Evolutionary conservation across 140 eudicot species (phyloP).

Genomic region (Flaveria floridana): DNA sequence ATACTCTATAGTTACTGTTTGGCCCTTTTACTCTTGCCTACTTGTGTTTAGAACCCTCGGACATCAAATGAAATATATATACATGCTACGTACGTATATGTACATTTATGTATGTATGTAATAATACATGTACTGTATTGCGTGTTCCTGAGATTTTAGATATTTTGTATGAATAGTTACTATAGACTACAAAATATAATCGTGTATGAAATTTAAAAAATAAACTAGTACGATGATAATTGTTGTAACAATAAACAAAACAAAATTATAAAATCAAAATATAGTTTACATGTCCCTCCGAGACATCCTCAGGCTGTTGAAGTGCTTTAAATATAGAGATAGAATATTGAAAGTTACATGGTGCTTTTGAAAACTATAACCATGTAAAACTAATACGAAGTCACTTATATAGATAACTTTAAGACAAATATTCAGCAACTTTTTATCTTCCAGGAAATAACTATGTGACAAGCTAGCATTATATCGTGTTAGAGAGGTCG

Average conservation of each 20-base stretch:
- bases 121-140: too few relatives aligned
- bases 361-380: too few relatives aligned
- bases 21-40: slow-evolving; percentile 6
- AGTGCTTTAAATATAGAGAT: background rate
- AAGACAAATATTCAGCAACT: background rate
- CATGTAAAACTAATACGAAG: background rate
- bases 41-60: background rate
- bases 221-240: too few relatives aligned
- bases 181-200: too few relatives aligned
- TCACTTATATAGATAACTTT: background rate
- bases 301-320: background rate
- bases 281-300: too few relatives aligned
- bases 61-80: background rate
- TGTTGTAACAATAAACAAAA: too few relatives aligned
- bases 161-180: too few relatives aligned
- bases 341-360: background rate
- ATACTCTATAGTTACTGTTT: slow-evolving; percentile 10
- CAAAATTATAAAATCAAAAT: too few relatives aligned
- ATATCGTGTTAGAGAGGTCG: background rate
- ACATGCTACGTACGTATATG: too few relatives aligned
- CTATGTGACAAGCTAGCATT: background rate
- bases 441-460: background rate
- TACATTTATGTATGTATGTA: too few relatives aligned
- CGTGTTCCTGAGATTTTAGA: too few relatives aligned
- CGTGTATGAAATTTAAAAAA: too few relatives aligned